phyloP scores from a whole-genome alignment of 257 asterid species.

The Rubia yunnanensis region DNA sequence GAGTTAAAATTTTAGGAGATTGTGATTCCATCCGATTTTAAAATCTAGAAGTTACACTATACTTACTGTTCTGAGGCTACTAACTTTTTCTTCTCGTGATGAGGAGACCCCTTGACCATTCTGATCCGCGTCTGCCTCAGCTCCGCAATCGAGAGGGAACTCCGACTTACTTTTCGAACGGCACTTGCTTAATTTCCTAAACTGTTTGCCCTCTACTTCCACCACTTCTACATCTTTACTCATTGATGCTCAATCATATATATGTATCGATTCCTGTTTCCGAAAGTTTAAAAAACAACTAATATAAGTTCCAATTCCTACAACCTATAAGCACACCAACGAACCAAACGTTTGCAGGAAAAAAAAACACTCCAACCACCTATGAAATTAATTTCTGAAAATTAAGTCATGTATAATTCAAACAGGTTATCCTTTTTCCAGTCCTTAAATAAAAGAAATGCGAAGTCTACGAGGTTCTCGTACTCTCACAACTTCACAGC shows the following conservation, averaged over 20 bases:
- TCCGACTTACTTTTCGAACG: slow-evolving; percentile 66
- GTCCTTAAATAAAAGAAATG: neutral
- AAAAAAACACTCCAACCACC: neutral
- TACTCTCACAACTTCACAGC: neutral
- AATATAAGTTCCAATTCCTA: neutral
- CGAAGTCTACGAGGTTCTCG: neutral
- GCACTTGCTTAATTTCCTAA: slow-evolving; percentile 49
- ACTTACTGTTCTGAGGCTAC: slow-evolving; percentile 97
- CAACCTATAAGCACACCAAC: neutral
- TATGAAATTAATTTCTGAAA: neutral
- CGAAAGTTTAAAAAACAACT: neutral
- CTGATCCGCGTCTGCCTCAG: slow-evolving; percentile 75
- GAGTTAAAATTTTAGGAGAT: neutral
- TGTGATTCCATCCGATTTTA: neutral
- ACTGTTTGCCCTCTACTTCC: slow-evolving; percentile 59
- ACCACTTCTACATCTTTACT: slow-evolving; percentile 51
- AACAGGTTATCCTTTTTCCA: neutral
- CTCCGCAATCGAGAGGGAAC: slow-evolving; percentile 62
- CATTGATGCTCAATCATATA: slow-evolving; percentile 25
- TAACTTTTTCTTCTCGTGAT: slow-evolving; percentile 93
- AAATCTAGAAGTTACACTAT: neutral
- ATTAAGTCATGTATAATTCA: neutral
- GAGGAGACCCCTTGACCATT: slow-evolving; percentile 60
- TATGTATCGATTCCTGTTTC: slow-evolving; percentile 10
- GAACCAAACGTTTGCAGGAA: neutral